Base-by-base conservation (phyloP, 306 rosid genomes). In the Begonia peltatifolia region DNA sequence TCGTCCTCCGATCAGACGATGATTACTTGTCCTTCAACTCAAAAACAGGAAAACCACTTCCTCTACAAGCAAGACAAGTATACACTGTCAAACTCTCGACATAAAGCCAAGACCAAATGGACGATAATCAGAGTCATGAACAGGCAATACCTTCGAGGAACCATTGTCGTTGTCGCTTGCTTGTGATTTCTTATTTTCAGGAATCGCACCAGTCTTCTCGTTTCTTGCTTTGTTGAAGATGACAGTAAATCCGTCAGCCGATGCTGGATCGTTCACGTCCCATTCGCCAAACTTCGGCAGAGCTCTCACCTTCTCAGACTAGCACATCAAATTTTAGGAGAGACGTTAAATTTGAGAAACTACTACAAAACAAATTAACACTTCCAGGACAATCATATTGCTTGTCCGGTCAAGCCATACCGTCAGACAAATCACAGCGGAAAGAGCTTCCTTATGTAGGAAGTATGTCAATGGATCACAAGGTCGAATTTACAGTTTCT, bases 271-370 rank as follows among this genome's bases (percentile, higher is more conserved):
- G 2, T 84, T 84, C 55, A 76, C 93, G 70, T 88, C 97, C 93
- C 97, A 84, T 14, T 88, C 97, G n/a, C 97, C 97, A 41, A 82
- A 88, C 49, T 88, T 88, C 0, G 93, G 93, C 46, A 84, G 60
- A 53, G 88, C 66, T 60, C 73, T 71, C 15, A 72, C 87, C 46
- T 46, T 64, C 9, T 79, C 73, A 55, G 62, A 54, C 84, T 84
- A 44, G 57, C 74, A 74, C 11, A 56, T 54, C 22, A 13, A 15
- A 5, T 52, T 38, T 52, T 25, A 16, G 42, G 36, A 60, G 59
- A 51, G 48, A 44, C 12, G 13, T 10, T 12, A 10, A 44, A 44
- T 10, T 30, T 30, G 3, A 2, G 38, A 30, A 30, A 30, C 38
- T 30, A 30, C 38, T 30, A 30, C 38, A 7, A 30, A 30, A 30